phyloP scores from a whole-genome alignment of 108 stramenopile species.

The Mediolabrus comicus region DNA sequence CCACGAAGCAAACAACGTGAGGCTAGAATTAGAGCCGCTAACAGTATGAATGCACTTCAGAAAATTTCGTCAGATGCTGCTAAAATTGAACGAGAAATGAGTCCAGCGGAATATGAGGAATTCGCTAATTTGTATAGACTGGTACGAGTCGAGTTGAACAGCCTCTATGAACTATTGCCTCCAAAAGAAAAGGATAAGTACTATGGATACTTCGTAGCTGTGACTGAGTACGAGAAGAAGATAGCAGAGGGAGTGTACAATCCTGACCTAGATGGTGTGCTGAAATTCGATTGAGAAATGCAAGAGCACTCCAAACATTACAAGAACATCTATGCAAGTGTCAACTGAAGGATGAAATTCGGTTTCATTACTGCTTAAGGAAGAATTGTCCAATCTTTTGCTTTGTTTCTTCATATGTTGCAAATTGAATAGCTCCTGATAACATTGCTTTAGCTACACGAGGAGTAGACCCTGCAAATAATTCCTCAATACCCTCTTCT shows the following conservation, averaged over 20 bases:
- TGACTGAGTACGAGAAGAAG: constrained; percentile 71
- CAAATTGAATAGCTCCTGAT: constrained; percentile 86
- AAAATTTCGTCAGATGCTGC: constrained; percentile 46
- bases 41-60: constrained; percentile 57
- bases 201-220: constrained; percentile 66
- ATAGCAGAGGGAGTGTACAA: constrained; percentile 65
- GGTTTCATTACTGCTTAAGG: constrained; percentile 6
- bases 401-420: constrained; percentile 88
- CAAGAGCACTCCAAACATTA: too few relatives aligned
- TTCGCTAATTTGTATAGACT: constrained; percentile 57
- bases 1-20: constrained; percentile 31
- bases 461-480: constrained; percentile 75
- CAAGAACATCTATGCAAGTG: too few relatives aligned
- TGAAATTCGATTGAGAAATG: constrained; percentile 45
- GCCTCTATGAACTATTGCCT: constrained; percentile 55
- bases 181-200: constrained; percentile 59
- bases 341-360: too few relatives aligned
- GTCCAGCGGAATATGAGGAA: constrained; percentile 45
- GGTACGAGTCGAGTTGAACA: constrained; percentile 51
- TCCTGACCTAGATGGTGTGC: constrained; percentile 58
- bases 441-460: constrained; percentile 76
- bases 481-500: constrained; percentile 62
- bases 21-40: constrained; percentile 52
- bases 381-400: constrained; percentile 53
- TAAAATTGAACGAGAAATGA: constrained; percentile 36